phyloP scores from a whole-genome alignment of 192 early-diverging fungal species.

The Linnemannia hyalina region DNA sequence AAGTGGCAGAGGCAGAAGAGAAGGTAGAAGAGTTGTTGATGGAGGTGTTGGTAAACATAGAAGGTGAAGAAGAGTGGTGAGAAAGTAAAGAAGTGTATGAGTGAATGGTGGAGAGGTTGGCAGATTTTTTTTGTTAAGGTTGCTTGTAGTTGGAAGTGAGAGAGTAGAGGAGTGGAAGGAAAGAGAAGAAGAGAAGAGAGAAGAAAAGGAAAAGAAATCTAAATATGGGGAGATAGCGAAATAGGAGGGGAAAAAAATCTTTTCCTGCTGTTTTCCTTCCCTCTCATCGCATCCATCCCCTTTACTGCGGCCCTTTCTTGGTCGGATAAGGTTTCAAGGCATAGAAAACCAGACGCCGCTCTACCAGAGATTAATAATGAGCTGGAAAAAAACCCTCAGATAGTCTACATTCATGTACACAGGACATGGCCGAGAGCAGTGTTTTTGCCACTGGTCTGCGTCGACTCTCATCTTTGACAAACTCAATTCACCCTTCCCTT shows the following conservation, averaged over 20 bases:
- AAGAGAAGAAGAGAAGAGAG: background rate
- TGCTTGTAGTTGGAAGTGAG: background rate
- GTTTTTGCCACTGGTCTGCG: background rate
- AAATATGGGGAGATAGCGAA: background rate
- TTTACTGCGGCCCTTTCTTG: too few species aligned
- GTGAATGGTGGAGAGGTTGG: slow-evolving; percentile 8
- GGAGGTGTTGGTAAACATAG: slow-evolving; percentile 21
- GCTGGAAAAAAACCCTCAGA: too few species aligned
- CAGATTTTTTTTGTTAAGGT: background rate
- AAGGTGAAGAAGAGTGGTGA: background rate
- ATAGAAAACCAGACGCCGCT: too few species aligned
- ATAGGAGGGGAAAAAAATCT: background rate
- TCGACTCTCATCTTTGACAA: background rate
- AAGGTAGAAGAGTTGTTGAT: background rate
- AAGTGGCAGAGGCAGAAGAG: slow-evolving; percentile 10
- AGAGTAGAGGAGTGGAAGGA: background rate
- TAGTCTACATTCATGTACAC: too few species aligned
- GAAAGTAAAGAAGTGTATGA: background rate
- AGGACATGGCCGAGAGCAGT: background rate
- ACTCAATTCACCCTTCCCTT: background rate
- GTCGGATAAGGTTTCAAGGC: too few species aligned
- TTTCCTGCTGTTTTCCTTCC: background rate
- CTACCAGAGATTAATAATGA: too few species aligned
- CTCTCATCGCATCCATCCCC: background rate
- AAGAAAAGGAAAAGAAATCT: background rate